A percentile compares a stretch with the other conserved stretches of the same genome.
Conservation (phyloP, 2,329 filamentous ascomycete genomes). For the Fusarium sp. region DNA sequence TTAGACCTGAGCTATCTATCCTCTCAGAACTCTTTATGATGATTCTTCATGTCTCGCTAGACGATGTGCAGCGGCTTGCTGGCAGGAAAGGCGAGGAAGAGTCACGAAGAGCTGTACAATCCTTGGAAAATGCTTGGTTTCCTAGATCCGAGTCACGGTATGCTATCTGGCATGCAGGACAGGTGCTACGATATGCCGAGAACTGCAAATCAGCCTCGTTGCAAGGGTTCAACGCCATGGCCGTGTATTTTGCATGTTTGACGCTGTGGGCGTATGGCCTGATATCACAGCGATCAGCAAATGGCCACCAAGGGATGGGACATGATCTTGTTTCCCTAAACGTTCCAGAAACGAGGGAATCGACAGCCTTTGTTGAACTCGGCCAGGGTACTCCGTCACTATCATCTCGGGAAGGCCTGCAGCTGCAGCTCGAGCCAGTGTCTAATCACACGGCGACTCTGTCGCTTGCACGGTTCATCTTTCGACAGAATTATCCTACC, state of each 20-base stretch:
- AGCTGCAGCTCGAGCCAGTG: conserved; percentile 28
- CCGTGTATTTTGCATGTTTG: conserved; percentile 38
- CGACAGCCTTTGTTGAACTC: conserved; percentile 30
- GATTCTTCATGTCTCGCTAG: conserved; percentile 38
- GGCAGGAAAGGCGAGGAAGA: conserved; percentile 38
- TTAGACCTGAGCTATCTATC: conserved; percentile 27
- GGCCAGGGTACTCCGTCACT: conserved; percentile 32
- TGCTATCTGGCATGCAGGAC: conserved; percentile 41
- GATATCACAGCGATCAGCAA: conserved; percentile 15
- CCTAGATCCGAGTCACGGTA: conserved; percentile 31
- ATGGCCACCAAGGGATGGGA: conserved; percentile 9
- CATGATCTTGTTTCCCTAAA: conserved; percentile 31
- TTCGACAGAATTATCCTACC: conserved; percentile 37
- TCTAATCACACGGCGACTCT: conserved; percentile 27
- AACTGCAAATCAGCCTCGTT: conserved; percentile 32
- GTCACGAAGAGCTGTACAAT: conserved; percentile 24
- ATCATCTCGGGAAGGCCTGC: conserved; percentile 18
- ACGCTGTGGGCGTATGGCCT: conserved; percentile 38
- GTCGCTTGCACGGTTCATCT: conserved; percentile 24
- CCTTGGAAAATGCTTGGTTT: conserved; percentile 33
- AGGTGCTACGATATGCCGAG: conserved; percentile 36
- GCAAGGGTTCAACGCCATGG: conserved; percentile 38
- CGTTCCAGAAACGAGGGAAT: conserved; percentile 27
- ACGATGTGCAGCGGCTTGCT: conserved; percentile 35
- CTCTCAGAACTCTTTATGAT: conserved; percentile 42